Percentiles rank a stretch among this genome's conserved stretches.
Evolutionary conservation across 2,329 filamentous ascomycete species (phyloP).

Genomic region (Beauveria rudraprayagi): DNA sequence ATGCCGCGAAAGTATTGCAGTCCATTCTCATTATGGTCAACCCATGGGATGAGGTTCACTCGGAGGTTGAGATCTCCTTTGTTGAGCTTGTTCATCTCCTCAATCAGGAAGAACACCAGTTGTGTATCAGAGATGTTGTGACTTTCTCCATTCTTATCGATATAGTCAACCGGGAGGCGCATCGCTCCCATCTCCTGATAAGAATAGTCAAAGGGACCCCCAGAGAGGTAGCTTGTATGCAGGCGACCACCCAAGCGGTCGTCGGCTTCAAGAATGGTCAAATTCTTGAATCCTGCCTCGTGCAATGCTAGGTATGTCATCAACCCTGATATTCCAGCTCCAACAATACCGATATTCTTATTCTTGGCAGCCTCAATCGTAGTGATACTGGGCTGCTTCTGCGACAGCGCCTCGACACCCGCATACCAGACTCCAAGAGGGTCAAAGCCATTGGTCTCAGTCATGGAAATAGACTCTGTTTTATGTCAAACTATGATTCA

Average conservation of each 20-base stretch:
- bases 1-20: slow-evolving; percentile 40
- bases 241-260: slow-evolving; percentile 55
- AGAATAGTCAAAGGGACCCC: slow-evolving; percentile 52
- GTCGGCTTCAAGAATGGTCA: slow-evolving; percentile 54
- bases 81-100: slow-evolving; percentile 53
- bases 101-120: slow-evolving; percentile 56
- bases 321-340: slow-evolving; percentile 57
- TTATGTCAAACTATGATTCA: not conserved
- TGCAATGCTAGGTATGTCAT: slow-evolving; percentile 48
- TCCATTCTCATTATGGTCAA: slow-evolving; percentile 47
- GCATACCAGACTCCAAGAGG: slow-evolving; percentile 48
- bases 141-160: slow-evolving; percentile 45
- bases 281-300: slow-evolving; percentile 48
- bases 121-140: slow-evolving; percentile 54
- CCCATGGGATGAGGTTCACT: slow-evolving; percentile 56
- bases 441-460: slow-evolving; percentile 40
- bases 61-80: slow-evolving; percentile 36
- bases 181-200: slow-evolving; percentile 63
- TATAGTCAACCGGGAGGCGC: slow-evolving; percentile 50
- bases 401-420: slow-evolving; percentile 49
- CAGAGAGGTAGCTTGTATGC: slow-evolving; percentile 54
- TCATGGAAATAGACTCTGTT: slow-evolving; percentile 35
- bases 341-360: slow-evolving; percentile 55
- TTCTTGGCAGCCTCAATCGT: slow-evolving; percentile 14
- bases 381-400: slow-evolving; percentile 40